Base-by-base conservation (phyloP, 2,329 filamentous ascomycete genomes). In the Hymenoscyphus albidus region DNA sequence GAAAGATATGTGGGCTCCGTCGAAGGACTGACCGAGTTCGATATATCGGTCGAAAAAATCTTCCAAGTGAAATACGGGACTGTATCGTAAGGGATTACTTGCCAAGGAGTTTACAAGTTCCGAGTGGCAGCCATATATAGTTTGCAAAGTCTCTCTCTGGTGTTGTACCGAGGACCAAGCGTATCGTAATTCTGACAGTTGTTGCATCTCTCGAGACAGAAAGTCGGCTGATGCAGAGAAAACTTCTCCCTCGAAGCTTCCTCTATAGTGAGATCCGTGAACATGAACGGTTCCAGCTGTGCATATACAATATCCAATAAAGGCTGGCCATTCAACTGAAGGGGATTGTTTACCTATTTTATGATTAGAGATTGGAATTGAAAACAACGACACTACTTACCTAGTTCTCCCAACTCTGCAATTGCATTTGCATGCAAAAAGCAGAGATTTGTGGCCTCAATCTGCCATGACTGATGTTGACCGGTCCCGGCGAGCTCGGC, bases 391-490 rank as follows among this genome's bases (percentile, higher is more conserved):
- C 22, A 40, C n/a, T 16, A 55, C 64, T 61, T 69, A 68, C 91
- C 91, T 16, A 93, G 84, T 73, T 94, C 90, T 4, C 93, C 88
- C 2, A 96, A 79, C 72, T 96, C 92, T 1, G 91, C 88, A 61
- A 96, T 93, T 5, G 92, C 91, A 72, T 96, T 96, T 5, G 92
- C 92, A 70, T 96, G 92, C 18, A 93, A 79, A 74, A 88, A 95
- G 76, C 92, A 96, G 74, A 94, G 83, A 72, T 95, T 94, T 0
- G 92, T 96, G 0, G 92, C 91, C 74, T 96, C 91, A 58, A 96
- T 94, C 74, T 96, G 92, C 92, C 92, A 96, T 35, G 91, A 93
- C 74, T 96, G 92, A 70, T 96, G 91, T 72, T 96, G 92, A 1
- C 90, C 90, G 0, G 85, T 89, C 14, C 90, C 90, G 13, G 90